A percentile compares a stretch with the other conserved stretches of the same genome.
Conservation (phyloP, 805 yeast genomes). For the Isabelozyma gotoi region DNA sequence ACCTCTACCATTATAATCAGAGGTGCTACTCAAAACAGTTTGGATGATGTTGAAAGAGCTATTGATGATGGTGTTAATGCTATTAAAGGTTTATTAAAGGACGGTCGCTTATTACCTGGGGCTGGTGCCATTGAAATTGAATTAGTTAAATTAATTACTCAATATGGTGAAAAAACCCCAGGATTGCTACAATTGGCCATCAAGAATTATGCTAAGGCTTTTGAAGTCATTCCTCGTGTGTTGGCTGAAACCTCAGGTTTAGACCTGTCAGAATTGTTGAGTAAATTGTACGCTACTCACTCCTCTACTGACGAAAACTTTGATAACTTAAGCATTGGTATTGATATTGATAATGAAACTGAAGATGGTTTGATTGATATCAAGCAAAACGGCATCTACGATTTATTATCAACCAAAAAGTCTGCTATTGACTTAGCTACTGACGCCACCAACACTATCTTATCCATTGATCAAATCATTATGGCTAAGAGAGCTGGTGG, state of each 20-base stretch:
- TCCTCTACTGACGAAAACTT: conserved; percentile 43
- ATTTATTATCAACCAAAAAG: conserved; percentile 74
- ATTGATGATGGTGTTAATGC: conserved; percentile 96
- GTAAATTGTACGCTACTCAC: conserved; percentile 87
- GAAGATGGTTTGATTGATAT: conserved; percentile 69
- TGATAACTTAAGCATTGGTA: conserved; percentile 62
- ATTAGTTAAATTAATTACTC: conserved; percentile 72
- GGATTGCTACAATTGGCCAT: conserved; percentile 92
- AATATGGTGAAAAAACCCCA: conserved; percentile 90
- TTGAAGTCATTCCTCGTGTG: conserved; percentile 90
- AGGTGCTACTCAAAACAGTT: conserved; percentile 92
- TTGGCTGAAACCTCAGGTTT: conserved; percentile 93
- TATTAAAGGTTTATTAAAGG: conserved; percentile 84
- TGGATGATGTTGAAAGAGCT: conserved; percentile 96
- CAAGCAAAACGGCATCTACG: conserved; percentile 67
- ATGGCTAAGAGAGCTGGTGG: conserved; percentile 99
- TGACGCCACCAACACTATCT: conserved; percentile 88
- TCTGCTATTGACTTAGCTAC: conserved; percentile 93
- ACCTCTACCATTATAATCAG: conserved; percentile 92
- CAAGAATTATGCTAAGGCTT: conserved; percentile 90
- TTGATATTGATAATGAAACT: conserved; percentile 67
- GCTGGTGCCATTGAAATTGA: conserved; percentile 96
- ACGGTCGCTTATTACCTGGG: conserved; percentile 79
- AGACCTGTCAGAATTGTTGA: conserved; percentile 85
- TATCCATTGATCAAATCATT: conserved; percentile 93